Evolutionary conservation across 306 rosid genomes (phyloP), one percentile per base, ranked within the genome.

Genomic region (Cicer yamashitae): DNA sequence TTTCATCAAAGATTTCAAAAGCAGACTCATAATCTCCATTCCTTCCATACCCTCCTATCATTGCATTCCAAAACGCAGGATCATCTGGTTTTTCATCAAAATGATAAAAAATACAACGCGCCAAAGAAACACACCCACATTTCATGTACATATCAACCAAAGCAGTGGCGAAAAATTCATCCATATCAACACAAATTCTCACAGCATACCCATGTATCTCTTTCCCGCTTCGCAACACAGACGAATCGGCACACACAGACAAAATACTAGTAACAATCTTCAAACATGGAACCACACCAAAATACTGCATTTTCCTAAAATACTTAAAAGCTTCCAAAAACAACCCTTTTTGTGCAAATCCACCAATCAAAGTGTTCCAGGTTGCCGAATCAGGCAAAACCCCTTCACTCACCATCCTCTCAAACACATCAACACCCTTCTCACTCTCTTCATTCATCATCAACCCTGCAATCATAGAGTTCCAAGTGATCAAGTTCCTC

Each of bases 41-140:
- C 77, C 86, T 91, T 78, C 96, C 96, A 70, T 84, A 87, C 46
- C 93, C 96, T 2, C 86, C 84, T 34, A 91, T 86, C 87, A 86
- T 81, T 45, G 89, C 90, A 52, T 93, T 93, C 98, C 96, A 91
- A 80, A 93, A 82, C 65, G 92, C 90, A 0, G 91, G 86, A 71
- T 93, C 89, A 37, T 79, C 75, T 9, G 89, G 90, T 71, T 88
- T 91, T 57, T 56, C n/a, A 52, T 73, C 86, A 77, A 87, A 83
- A 64, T 78, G 85, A 67, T 89, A 60, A 65, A 89, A 90, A 78
- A 85, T 61, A 57, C 45, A 54, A 38, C 84, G 77, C 61, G 90
- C 98, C 71, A 54, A 81, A 47, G 80, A 78, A 86, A 81, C 65
- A 76, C 70, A 82, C 43, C 94, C 93, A 58, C 91, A 86, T 82